These are phyloP conservation scores for Mycogone perniciosa DNA, from an alignment of 2,329 filamentous ascomycete genomes.

Conservation along the genomic window DNA sequence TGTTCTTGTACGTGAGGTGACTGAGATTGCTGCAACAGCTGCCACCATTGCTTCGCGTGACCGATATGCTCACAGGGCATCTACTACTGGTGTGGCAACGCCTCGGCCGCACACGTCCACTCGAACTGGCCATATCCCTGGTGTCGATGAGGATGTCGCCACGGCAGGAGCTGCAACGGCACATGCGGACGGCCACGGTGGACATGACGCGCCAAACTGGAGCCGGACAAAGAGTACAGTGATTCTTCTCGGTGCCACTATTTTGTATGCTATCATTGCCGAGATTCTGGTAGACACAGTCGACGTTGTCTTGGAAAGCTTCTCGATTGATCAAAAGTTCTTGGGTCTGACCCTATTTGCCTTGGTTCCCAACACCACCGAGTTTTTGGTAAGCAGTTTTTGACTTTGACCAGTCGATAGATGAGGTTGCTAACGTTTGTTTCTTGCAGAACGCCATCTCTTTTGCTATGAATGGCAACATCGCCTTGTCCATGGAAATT, in stretches of 20 bases:
- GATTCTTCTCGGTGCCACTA: conserved; percentile 79
- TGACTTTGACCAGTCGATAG: not conserved
- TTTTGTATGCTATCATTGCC: conserved; percentile 93
- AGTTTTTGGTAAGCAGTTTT: conserved; percentile 69
- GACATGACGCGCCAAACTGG: conserved; percentile 99
- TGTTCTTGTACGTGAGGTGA: conserved; percentile 75
- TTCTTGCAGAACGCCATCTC: conserved; percentile 79
- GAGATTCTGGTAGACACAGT: conserved; percentile 97
- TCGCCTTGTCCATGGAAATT: conserved; percentile 97
- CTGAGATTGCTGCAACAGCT: conserved; percentile 88
- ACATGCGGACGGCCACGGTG: conserved; percentile 48
- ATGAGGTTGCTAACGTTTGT: conserved; percentile 4
- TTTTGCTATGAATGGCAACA: conserved; percentile 99
- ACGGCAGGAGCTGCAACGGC: conserved; percentile 27
- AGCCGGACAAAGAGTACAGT: conserved; percentile 83
- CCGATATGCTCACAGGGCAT: conserved; percentile 36
- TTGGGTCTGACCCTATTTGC: conserved; percentile 94
- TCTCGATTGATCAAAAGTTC: conserved; percentile 95
- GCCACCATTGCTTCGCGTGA: conserved; percentile 82
- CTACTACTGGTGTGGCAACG: conserved; percentile 22
- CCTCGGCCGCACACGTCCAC: conserved; percentile 26
- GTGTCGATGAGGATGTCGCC: conserved; percentile 39
- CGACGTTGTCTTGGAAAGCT: conserved; percentile 86
- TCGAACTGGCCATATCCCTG: conserved; percentile 34
- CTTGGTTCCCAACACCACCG: conserved; percentile 94